phyloP scores from a whole-genome alignment of 2,329 filamentous ascomycete genomes.

The Fusarium anguioides region DNA sequence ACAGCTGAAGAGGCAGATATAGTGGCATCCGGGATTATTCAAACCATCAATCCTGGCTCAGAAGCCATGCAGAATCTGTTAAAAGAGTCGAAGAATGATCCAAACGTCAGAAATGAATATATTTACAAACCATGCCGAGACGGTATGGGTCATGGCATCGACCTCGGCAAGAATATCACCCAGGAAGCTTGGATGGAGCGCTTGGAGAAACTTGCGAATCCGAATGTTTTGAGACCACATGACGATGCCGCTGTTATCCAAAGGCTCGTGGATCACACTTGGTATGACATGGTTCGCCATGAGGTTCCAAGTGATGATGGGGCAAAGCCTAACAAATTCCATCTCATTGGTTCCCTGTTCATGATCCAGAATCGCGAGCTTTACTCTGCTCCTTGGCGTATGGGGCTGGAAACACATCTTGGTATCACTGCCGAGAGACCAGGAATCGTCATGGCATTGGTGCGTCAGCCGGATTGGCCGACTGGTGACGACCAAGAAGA shows the following conservation, averaged over 20 bases:
- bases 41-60: constrained; percentile 17
- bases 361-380: constrained; percentile 19
- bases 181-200: constrained; percentile 19
- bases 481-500: constrained; percentile 8
- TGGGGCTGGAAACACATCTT: constrained; percentile 27
- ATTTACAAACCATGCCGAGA: constrained; percentile 31
- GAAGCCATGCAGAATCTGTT: not conserved
- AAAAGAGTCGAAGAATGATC: not conserved
- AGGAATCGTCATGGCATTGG: constrained; percentile 23
- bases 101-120: not conserved
- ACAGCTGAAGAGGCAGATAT: constrained; percentile 13
- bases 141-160: constrained; percentile 21
- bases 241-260: constrained; percentile 29
- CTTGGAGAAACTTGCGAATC: not conserved
- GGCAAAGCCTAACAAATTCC: constrained; percentile 17
- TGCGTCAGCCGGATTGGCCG: constrained; percentile 22
- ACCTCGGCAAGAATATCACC: constrained; percentile 13
- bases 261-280: constrained; percentile 20
- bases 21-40: constrained; percentile 6
- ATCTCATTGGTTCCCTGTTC: constrained; percentile 29
- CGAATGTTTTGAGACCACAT: constrained; percentile 9
- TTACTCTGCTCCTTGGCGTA: constrained; percentile 7
- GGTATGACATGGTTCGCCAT: constrained; percentile 30
- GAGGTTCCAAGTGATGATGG: constrained; percentile 14
- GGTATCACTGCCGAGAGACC: constrained; percentile 16